Evolutionary conservation across 2,329 filamentous ascomycete species (phyloP).

Genomic region (Coleophoma cylindrospora): DNA sequence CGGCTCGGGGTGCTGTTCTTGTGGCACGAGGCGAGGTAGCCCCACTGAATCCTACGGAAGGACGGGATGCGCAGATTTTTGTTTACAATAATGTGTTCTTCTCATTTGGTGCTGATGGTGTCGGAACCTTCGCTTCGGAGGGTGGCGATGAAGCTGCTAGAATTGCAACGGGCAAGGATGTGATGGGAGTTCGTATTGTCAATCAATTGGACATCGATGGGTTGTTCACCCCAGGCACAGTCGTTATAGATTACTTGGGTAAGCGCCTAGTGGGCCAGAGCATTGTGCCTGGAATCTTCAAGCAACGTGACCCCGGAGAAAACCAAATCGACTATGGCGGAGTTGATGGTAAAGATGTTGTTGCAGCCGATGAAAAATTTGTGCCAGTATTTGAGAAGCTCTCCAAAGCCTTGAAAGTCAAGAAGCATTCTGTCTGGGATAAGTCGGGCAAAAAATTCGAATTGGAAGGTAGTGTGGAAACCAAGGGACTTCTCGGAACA

Average conservation of each 20-base stretch:
- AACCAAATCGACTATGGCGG: constrained; percentile 99
- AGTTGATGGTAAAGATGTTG: constrained; percentile 93
- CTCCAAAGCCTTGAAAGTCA: constrained; percentile 84
- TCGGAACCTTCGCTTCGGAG: constrained; percentile 94
- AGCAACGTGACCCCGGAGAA: constrained; percentile 94
- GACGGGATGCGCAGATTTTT: constrained; percentile 90
- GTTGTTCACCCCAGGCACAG: constrained; percentile 90
- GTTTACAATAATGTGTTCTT: constrained; percentile 99
- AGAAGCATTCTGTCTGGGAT: constrained; percentile 96
- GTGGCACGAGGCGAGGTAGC: constrained; percentile 91
- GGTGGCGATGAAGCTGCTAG: constrained; percentile 94
- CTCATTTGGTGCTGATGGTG: constrained; percentile 95
- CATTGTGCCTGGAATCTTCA: constrained; percentile 98
- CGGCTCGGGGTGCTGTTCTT: constrained; percentile 83
- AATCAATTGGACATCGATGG: constrained; percentile 96
- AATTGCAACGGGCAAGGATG: constrained; percentile 94
- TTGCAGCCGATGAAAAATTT: constrained; percentile 87
- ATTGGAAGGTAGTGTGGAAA: constrained; percentile 92
- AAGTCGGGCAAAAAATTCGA: constrained; percentile 89
- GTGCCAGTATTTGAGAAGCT: constrained; percentile 80
- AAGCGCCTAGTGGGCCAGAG: constrained; percentile 97
- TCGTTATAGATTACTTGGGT: constrained; percentile 94
- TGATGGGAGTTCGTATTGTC: constrained; percentile 86
- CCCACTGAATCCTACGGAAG: constrained; percentile 91
- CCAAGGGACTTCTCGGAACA: constrained; percentile 94